These are phyloP conservation scores for Triangularia setosa DNA, from an alignment of 2,329 filamentous ascomycete species.

Conservation along the genomic window DNA sequence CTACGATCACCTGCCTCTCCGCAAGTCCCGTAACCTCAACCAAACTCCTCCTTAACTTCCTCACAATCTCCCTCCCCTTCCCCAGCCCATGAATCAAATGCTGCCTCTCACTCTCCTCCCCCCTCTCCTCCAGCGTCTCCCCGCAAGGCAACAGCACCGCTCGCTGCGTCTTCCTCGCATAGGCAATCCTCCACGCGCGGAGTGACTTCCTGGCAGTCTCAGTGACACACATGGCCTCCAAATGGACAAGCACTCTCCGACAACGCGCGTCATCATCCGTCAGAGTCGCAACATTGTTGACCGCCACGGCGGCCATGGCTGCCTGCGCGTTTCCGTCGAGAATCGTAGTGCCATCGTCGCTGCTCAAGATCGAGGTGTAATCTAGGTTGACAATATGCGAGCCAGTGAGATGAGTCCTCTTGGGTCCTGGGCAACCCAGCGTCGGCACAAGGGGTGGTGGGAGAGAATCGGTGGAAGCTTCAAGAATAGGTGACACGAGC, in stretches of 20 bases:
- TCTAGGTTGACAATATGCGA: neutral
- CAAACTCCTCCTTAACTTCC: slow-evolving; percentile 9
- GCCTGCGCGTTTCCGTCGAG: neutral
- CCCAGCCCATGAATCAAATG: neutral
- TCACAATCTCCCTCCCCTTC: neutral
- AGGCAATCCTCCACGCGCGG: slow-evolving; percentile 46
- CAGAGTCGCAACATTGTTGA: neutral
- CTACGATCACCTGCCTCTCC: too few relatives aligned
- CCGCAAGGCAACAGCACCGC: slow-evolving; percentile 39
- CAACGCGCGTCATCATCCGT: slow-evolving; percentile 41
- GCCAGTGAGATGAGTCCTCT: neutral
- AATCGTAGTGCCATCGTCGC: neutral
- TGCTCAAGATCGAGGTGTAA: neutral
- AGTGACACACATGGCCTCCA: slow-evolving; percentile 46
- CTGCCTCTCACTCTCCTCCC: neutral
- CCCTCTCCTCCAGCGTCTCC: slow-evolving; percentile 29
- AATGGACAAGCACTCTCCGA: slow-evolving; percentile 43
- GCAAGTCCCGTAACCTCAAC: neutral
- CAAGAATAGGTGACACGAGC: neutral
- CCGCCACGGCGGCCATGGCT: neutral
- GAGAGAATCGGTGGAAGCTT: neutral
- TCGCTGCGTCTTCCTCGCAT: slow-evolving; percentile 40
- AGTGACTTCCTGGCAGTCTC: slow-evolving; percentile 47
- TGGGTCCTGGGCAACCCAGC: neutral
- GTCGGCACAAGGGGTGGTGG: neutral